phyloP scores from a whole-genome alignment of 75 land plant genomes.

The Sequoiadendron giganteum region DNA sequence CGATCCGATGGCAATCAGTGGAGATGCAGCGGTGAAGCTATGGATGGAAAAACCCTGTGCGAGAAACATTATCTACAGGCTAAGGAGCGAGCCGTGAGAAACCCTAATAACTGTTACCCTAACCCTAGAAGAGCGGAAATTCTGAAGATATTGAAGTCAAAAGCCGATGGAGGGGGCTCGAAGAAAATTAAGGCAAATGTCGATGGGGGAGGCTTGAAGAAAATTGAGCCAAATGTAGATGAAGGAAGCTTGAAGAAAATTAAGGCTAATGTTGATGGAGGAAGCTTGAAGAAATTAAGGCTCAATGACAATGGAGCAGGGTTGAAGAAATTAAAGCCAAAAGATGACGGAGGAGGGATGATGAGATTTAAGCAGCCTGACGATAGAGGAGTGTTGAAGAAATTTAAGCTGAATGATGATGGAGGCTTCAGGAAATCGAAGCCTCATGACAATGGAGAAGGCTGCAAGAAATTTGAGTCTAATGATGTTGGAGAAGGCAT shows the following conservation, averaged over 20 bases:
- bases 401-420: background rate
- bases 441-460: background rate
- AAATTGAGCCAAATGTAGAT: background rate
- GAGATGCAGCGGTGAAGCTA: slow-evolving; percentile 1
- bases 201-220: background rate
- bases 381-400: background rate
- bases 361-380: background rate
- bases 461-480: background rate
- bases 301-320: background rate
- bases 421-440: background rate
- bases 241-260: background rate
- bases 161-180: background rate
- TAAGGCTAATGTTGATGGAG: too few relatives aligned
- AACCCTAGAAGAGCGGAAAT: background rate
- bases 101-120: background rate
- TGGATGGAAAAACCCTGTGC: slow-evolving; percentile 13
- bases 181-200: background rate
- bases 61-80: slow-evolving; percentile 16
- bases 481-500: background rate
- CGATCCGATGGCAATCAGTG: slow-evolving; percentile 18
- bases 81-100: background rate
- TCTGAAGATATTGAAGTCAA: background rate
- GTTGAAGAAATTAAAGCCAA: background rate
- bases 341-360: background rate
- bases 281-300: background rate